A percentile compares a stretch with the other conserved stretches of the same genome.
Conservation (phyloP, 208 protist genomes). For the Acanthamoeba quina region DNA sequence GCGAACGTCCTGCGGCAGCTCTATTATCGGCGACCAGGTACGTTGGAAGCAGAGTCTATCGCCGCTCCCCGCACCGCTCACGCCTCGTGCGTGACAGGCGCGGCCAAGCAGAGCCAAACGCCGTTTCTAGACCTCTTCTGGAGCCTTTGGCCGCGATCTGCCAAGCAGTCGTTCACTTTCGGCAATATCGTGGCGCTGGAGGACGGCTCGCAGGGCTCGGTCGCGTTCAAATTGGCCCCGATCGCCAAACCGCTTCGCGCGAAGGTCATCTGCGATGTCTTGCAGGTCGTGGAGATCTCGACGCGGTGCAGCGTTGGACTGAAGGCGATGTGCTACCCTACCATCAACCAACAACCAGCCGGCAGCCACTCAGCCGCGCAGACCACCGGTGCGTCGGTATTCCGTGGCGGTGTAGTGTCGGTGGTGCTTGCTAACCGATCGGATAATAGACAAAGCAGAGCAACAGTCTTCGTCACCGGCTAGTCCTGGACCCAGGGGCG, state of each 20-base stretch:
- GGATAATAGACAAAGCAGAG: no score
- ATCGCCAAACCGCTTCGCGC: background rate
- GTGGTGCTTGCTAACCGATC: no score
- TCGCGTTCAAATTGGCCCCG: conserved; percentile 11
- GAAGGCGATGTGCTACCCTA: background rate
- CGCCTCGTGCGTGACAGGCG: background rate
- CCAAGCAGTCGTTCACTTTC: background rate
- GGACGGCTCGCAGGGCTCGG: background rate
- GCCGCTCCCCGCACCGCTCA: background rate
- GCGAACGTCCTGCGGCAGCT: conserved; percentile 2
- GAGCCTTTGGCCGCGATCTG: background rate
- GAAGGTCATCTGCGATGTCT: conserved; percentile 9
- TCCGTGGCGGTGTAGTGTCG: no score
- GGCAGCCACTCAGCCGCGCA: background rate
- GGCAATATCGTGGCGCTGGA: background rate
- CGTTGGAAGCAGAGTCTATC: background rate
- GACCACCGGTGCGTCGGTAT: no score
- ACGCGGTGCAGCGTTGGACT: background rate
- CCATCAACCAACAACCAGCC: background rate
- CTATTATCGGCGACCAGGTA: background rate
- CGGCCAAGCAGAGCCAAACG: background rate
- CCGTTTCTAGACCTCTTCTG: background rate
- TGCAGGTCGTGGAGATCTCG: background rate
- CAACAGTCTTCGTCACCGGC: no score
- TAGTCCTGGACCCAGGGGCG: no score